A percentile compares a stretch with the other conserved stretches of the same genome.
These are phyloP conservation scores for Ceratobasidium sp. DNA, from an alignment of 1,284 basidiomycete genomes.

Conservation along the genomic window DNA sequence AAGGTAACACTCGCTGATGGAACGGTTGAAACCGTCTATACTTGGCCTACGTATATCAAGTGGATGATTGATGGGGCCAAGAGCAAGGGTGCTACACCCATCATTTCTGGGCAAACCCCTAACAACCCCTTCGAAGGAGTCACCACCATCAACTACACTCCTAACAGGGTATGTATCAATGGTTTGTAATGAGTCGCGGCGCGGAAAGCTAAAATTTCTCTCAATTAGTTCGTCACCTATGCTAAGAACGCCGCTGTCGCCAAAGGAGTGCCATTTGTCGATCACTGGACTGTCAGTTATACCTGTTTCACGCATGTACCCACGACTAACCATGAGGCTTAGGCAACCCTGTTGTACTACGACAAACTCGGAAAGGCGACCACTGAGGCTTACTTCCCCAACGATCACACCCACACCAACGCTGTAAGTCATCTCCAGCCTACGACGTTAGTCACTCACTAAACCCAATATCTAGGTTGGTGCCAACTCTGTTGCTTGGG, in stretches of 20 bases:
- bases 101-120: conserved; percentile 63
- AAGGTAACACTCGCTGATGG: conserved; percentile 21
- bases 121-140: conserved; percentile 59
- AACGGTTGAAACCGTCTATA: conserved; percentile 40
- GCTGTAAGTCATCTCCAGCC: conserved; percentile 43
- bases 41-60: conserved; percentile 40
- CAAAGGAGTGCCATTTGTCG: conserved; percentile 59
- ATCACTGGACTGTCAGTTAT: conserved; percentile 55
- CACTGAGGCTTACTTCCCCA: conserved; percentile 60
- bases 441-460: not conserved
- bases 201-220: not conserved
- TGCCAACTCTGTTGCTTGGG: conserved; percentile 43
- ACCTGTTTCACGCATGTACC: not conserved
- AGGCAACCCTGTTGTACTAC: conserved; percentile 59
- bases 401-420: conserved; percentile 63
- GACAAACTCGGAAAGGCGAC: conserved; percentile 58
- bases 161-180: conserved; percentile 52
- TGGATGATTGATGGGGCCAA: conserved; percentile 46
- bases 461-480: conserved; percentile 12
- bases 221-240: conserved; percentile 59
- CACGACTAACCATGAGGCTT: not conserved
- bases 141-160: conserved; percentile 54
- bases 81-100: conserved; percentile 62
- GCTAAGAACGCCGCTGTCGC: conserved; percentile 58
- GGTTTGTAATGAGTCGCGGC: too few relatives aligned